Conservation (phyloP, 108 stramenopile genomes). For the Cyclostephanos tholiformis region DNA sequence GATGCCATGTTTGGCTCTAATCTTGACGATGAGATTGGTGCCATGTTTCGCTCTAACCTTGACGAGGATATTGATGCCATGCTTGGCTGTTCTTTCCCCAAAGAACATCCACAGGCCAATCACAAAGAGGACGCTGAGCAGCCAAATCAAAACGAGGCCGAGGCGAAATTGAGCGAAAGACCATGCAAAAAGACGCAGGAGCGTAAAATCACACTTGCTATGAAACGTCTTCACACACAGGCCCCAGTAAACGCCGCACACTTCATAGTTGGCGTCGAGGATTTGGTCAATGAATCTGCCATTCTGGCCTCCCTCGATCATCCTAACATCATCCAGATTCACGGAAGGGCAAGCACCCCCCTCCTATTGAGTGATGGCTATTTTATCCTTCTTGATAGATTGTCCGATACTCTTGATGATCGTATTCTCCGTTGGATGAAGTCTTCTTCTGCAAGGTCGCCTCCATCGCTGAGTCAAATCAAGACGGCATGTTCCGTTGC, state of each 20-base stretch:
- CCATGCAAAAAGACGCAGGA: not conserved
- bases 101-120: too few species aligned
- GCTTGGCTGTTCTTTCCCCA: too few species aligned
- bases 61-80: too few species aligned
- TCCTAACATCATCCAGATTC: slow-evolving; percentile 31
- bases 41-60: too few species aligned
- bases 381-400: slow-evolving; percentile 75
- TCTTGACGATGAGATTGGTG: too few species aligned
- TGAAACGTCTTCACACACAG: too few species aligned
- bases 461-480: slow-evolving; percentile 15
- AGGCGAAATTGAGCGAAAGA: not conserved
- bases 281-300: slow-evolving; percentile 36
- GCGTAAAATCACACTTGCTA: slow-evolving; percentile 7
- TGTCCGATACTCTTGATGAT: slow-evolving; percentile 72
- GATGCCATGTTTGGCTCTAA: too few species aligned
- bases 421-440: slow-evolving; percentile 68
- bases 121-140: not conserved
- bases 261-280: slow-evolving; percentile 37
- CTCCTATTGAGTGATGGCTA: slow-evolving; percentile 48
- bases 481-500: slow-evolving; percentile 40
- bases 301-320: slow-evolving; percentile 30
- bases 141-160: not conserved
- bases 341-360: slow-evolving; percentile 10
- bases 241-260: slow-evolving; percentile 7
- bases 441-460: not conserved